Conservation (phyloP, 2,329 filamentous ascomycete genomes). For the Fusarium nelsonii region DNA sequence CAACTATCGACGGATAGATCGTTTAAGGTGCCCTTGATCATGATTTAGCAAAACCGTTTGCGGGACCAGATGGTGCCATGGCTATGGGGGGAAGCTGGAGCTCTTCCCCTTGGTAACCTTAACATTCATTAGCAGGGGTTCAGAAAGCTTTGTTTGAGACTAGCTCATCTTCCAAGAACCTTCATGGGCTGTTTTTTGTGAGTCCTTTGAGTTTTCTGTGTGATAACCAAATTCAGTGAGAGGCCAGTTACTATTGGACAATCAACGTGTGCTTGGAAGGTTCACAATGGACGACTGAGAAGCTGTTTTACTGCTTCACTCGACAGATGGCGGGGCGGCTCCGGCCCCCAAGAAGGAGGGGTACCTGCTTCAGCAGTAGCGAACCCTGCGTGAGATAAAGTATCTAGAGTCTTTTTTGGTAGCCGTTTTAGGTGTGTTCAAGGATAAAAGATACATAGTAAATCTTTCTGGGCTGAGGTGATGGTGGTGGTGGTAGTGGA, state of each 20-base stretch:
- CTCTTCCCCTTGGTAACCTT: conserved; percentile 11
- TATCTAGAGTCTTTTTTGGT: background rate
- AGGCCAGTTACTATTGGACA: conserved; percentile 20
- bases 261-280: conserved; percentile 19
- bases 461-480: conserved; percentile 18
- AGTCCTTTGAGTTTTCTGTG: conserved; percentile 2
- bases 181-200: conserved; percentile 30
- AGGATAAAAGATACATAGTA: background rate
- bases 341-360: conserved; percentile 18
- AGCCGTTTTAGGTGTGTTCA: background rate
- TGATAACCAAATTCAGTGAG: conserved; percentile 2
- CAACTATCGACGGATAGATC: background rate
- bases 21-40: conserved; percentile 4
- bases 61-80: conserved; percentile 39
- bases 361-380: conserved; percentile 13
- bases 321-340: conserved; percentile 42
- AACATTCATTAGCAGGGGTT: conserved; percentile 20
- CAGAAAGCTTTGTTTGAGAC: conserved; percentile 21
- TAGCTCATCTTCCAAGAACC: conserved; percentile 20
- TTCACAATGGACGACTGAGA: conserved; percentile 27
- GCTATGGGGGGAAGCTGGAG: background rate
- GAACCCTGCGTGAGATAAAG: background rate
- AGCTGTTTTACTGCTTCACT: conserved; percentile 25
- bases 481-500: conserved; percentile 2
- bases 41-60: conserved; percentile 28